Percentiles rank a stretch among this genome's conserved stretches.
Conservation (phyloP, 495 filamentous ascomycete genomes). For the Hyaloscypha bicolor region DNA sequence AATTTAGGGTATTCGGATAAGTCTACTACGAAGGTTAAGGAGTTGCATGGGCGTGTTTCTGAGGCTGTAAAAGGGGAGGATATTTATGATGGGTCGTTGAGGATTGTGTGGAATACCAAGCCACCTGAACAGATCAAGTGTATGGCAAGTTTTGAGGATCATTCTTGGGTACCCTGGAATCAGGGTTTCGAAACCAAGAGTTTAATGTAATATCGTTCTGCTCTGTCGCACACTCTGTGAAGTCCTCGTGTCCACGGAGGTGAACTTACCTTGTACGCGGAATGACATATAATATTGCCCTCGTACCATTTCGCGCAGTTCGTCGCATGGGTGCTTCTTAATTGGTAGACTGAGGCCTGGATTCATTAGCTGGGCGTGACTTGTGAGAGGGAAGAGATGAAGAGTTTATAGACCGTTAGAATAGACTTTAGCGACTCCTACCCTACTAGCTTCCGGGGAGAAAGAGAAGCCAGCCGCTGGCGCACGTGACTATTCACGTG, state of each 20-base stretch:
- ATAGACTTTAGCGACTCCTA: no score
- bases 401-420: no score
- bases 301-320: no score
- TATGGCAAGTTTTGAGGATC: slow-evolving; percentile 26
- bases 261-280: slow-evolving; percentile 5
- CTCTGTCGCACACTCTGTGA: slow-evolving; percentile 8
- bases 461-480: no score
- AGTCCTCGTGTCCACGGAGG: slow-evolving; percentile 6
- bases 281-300: no score
- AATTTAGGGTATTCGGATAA: slow-evolving; percentile 50
- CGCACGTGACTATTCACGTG: no score
- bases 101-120: slow-evolving; percentile 34
- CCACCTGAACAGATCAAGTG: slow-evolving; percentile 36
- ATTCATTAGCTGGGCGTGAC: no score
- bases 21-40: slow-evolving; percentile 41
- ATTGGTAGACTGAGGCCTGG: no score
- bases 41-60: slow-evolving; percentile 42
- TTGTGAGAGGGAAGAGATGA: no score
- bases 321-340: no score
- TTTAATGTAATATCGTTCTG: slow-evolving; percentile 8
- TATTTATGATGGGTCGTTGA: slow-evolving; percentile 14
- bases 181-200: slow-evolving; percentile 21
- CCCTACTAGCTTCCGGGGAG: no score
- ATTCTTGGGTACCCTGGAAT: slow-evolving; percentile 24
- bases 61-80: slow-evolving; percentile 33